Base-by-base conservation (phyloP, 2,329 filamentous ascomycete genomes). In the Fusarium sp. region DNA sequence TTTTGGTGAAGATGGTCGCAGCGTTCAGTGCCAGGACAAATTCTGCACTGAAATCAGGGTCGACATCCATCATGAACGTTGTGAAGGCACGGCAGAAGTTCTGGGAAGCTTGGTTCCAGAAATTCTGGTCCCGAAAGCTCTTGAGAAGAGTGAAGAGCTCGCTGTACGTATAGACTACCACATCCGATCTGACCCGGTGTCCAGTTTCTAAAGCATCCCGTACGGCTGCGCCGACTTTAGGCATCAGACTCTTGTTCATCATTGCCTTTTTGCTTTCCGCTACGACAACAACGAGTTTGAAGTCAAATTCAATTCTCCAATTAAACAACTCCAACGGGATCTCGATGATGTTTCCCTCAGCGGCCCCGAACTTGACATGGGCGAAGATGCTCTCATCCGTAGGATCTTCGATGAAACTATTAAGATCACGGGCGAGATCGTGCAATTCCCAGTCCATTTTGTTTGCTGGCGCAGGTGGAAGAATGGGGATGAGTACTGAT, bases 361-460 rank as follows among this genome's bases (percentile, higher is more conserved):
- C 49, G 11, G 33, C 49, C 49, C 21, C 6, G 37, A 41, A 38
- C 35, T 41, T 10, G 35, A 54, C 4, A 21, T 54, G 49, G 5
- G 19, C 35, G 37, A 54, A 54, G 49, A 39, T 21, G 3, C 35
- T 16, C 25, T 27, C 3, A 21, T 11, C 7, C 18, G 8, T 27
- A 19, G 16, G 31, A 4, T 4, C 15, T 25, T 27, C 33, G 19
- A 54, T 6, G 33, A 37, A 54, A 7, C 2, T 0, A 21, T 10
- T 10, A 11, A 54, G 21, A 1, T 39, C 4, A 7, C 0, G 2
- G 15, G 27, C 0, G 5, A 39, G 19, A 18, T 14, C 1, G 1
- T 1, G 1, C 1, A 39, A 27, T 10, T 25, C 19, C 11, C 2
- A 12, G 11, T 18, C 10, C 35, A 54, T 54, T 7, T 41, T 27